phyloP scores from a whole-genome alignment of 768 basidiomycete genomes.

The Panaeolus cyanescens region DNA sequence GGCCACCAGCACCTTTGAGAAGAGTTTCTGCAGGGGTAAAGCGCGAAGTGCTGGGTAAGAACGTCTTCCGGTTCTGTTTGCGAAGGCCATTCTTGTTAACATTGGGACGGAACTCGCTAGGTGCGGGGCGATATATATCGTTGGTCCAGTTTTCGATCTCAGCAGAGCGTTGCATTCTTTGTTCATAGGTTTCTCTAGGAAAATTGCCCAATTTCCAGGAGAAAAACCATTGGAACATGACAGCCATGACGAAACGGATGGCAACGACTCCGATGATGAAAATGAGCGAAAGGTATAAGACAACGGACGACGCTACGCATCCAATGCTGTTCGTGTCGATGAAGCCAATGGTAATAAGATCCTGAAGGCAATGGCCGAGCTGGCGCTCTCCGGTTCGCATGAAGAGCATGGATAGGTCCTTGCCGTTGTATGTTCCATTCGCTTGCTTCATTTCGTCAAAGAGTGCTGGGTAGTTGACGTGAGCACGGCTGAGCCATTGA shows the following conservation, averaged over 20 bases:
- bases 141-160: constrained; percentile 97
- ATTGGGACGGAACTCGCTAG: constrained; percentile 87
- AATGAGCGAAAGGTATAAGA: constrained; percentile 91
- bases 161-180: constrained; percentile 84
- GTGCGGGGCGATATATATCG: constrained; percentile 94
- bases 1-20: constrained; percentile 48
- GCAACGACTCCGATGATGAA: constrained; percentile 97
- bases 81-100: constrained; percentile 72
- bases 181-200: constrained; percentile 88
- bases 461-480: constrained; percentile 81
- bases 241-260: constrained; percentile 95
- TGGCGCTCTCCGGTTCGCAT: constrained; percentile 68
- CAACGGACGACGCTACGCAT: constrained; percentile 93
- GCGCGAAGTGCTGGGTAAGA: constrained; percentile 69
- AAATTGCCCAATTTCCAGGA: constrained; percentile 95
- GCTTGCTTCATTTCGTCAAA: constrained; percentile 77
- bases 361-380: constrained; percentile 81
- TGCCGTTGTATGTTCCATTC: constrained; percentile 75
- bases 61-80: constrained; percentile 57
- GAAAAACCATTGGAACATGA: constrained; percentile 97
- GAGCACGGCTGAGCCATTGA: constrained; percentile 77
- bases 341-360: constrained; percentile 87
- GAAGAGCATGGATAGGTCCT: constrained; percentile 88
- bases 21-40: constrained; percentile 75
- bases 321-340: constrained; percentile 95